These are phyloP conservation scores for Atkinsonella hypoxylon DNA, from an alignment of 2,329 filamentous ascomycete species.

Conservation along the genomic window DNA sequence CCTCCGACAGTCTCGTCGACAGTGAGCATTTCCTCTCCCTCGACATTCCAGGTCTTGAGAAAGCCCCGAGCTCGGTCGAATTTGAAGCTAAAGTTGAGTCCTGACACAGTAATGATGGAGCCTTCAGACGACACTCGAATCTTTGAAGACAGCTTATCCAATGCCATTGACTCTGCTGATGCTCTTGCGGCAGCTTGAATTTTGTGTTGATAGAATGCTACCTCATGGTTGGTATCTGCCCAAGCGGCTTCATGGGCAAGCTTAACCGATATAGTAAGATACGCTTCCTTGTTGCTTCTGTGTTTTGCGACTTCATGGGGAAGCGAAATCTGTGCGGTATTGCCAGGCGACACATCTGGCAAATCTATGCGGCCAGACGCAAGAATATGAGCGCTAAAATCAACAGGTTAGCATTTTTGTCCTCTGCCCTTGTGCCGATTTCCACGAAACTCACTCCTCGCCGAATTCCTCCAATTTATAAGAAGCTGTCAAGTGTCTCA, in stretches of 20 bases:
- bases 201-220: conserved; percentile 41
- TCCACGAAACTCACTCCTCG: conserved; percentile 20
- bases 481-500: conserved; percentile 29
- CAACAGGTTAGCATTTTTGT: neutral
- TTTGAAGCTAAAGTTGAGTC: conserved; percentile 20
- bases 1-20: conserved; percentile 21
- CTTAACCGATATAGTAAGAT: conserved; percentile 32
- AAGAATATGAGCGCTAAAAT: neutral
- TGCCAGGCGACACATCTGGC: conserved; percentile 27
- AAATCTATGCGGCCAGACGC: conserved; percentile 24
- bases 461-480: conserved; percentile 33
- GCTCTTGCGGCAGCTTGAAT: conserved; percentile 16
- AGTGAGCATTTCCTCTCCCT: conserved; percentile 22
- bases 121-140: neutral
- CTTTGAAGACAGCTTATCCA: conserved; percentile 1
- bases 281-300: conserved; percentile 23
- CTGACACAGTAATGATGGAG: neutral
- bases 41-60: conserved; percentile 29
- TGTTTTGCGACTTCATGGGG: neutral
- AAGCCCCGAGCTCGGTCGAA: conserved; percentile 35
- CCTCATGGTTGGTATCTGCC: conserved; percentile 39
- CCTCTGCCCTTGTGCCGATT: neutral
- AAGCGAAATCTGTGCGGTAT: conserved; percentile 11
- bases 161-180: neutral
- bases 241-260: conserved; percentile 33